Base-by-base conservation (phyloP, 257 asterid genomes). In the Petrea volubilis region DNA sequence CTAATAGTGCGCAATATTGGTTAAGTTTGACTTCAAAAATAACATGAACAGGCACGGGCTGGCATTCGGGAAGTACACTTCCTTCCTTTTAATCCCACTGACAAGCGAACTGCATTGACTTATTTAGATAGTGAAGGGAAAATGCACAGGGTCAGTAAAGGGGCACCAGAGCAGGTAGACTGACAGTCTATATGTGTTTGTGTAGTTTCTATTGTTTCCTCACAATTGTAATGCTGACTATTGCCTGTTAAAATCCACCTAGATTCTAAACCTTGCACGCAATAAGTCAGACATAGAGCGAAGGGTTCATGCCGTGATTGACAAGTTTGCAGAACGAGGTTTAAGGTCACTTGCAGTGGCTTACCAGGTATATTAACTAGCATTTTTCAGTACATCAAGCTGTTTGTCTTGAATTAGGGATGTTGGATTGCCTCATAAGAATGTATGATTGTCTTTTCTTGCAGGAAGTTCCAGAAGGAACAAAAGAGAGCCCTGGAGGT, bases 81-180 rank as follows among this genome's bases (percentile, higher is more conserved):
- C 74, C 97, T 94, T 70, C 99, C 99, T 25, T 94, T 94, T 73
- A 94, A 94, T 74, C 99, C 99, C 31, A 94, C 97, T 13, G 97
- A 91, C 76, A 94, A 94, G 74, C 81, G 97, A 68, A 94, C 99
- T 36, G 99, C 99, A 9, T 75, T 94, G 83, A 94, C 97, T 58
- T 94, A 94, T 79, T 74, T 94, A 25, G 99, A 91, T 29, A 68
- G 87, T 51, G 83, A 89, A 63, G 96, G 97, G 56, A 91, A 91
- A 86, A 78, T 83, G 99, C 97, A 94, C 79, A 82, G 99, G 82
- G 99, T 94, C 83, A 94, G 97, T 80, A 94, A 94, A 89, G 99
- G 99, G 57, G 97, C 99, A 72, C 99, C 99, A 0, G 97, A 94
- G 87, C 99, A 94, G 96, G 98, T 89, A 79, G 1, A 31, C 36